Evolutionary conservation across 75 land plant genomes (phyloP), one percentile per base, ranked within the genome.

Genomic region (Larix kaempferi): DNA sequence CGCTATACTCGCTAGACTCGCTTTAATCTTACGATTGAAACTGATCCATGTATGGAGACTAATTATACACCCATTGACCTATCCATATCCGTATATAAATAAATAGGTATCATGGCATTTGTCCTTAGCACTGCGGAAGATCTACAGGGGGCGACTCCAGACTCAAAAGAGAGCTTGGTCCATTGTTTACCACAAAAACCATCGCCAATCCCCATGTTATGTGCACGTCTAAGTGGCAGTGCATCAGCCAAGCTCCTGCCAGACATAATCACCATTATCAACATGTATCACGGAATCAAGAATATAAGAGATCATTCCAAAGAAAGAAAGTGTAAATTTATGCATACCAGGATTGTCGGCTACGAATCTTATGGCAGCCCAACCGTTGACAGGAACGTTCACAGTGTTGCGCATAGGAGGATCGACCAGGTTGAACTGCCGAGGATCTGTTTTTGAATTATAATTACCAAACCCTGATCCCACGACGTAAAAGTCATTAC

Each of bases 311-410:
- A 29, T 22, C 12, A 49, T n/a, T n/a, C n/a, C 12, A 49, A 10
- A 49, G 12, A 49, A 49, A 6, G 52, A 8, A 49, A 49, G 8
- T 74, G 29, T 27, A 4, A 37, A 74, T 37, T n/a, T 13, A 22
- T 56, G 59, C 59, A 63, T 71, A 89, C 89, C 90, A 21, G 88
- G 90, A 76, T 88, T 88, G 66, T 85, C 78, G 12, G 87, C 89
- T 67, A 52, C 77, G 60, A 82, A 85, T 57, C 89, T 73, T 27
- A 85, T 63, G 3, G 80, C 84, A 67, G 74, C 80, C 90, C 90
- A 85, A 8, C 90, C 87, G 61, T 78, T 78, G 55, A 55, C 78
- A 0, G 88, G 88, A 62, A 88, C 81, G 41, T 56, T 86, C 17
- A 81, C 67, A 19, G 87, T 85, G 63, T 64, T 85, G 54, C 75